phyloP scores from a whole-genome alignment of 176 grass and related monocot species.

The Zoysia japonica region DNA sequence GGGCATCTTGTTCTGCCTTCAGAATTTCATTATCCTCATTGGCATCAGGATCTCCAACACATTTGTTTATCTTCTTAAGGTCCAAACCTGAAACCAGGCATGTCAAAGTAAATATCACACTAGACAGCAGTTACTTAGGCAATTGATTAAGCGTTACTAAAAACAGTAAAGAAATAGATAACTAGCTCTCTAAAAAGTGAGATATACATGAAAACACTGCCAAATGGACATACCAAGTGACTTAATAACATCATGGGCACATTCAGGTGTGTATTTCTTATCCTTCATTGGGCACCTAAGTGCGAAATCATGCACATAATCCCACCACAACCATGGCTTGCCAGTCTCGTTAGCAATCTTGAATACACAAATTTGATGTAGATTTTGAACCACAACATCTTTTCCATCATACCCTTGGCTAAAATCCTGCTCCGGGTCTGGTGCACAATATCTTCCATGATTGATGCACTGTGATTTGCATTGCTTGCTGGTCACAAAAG shows the following conservation, averaged over 20 bases:
- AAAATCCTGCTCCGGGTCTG: constrained; percentile 92
- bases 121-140: neutral
- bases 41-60: constrained; percentile 78
- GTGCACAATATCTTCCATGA: constrained; percentile 85
- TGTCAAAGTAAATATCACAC: constrained; percentile 2
- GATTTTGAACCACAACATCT: constrained; percentile 80
- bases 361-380: constrained; percentile 80
- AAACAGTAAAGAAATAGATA: constrained; percentile 22
- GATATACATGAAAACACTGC: constrained; percentile 20
- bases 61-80: constrained; percentile 60
- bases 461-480: constrained; percentile 95
- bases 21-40: constrained; percentile 71
- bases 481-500: constrained; percentile 75
- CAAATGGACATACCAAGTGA: constrained; percentile 66
- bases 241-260: constrained; percentile 64
- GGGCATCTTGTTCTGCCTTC: constrained; percentile 85
- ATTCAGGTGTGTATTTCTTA: constrained; percentile 75
- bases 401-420: constrained; percentile 83
- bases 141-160: neutral
- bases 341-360: constrained; percentile 74
- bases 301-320: constrained; percentile 92
- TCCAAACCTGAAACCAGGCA: constrained; percentile 59
- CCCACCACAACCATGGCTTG: constrained; percentile 96
- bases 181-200: neutral
- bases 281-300: constrained; percentile 94